Evolutionary conservation across 768 basidiomycete genomes (phyloP).

Genomic region (Nidula microcarpa): DNA sequence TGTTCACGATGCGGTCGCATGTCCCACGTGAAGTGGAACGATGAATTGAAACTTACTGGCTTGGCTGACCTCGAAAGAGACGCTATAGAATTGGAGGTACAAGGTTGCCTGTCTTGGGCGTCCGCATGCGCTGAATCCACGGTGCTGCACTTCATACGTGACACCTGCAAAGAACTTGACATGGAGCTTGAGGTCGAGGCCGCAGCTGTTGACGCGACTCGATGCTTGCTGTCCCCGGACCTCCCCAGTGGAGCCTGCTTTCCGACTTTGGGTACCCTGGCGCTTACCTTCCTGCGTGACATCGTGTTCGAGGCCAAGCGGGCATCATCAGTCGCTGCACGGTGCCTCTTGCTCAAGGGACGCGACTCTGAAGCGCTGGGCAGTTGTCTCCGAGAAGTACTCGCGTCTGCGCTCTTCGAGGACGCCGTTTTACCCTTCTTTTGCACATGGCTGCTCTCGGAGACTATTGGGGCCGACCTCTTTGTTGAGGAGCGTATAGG

Average conservation of each 20-base stretch:
- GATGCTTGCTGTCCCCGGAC: neutral
- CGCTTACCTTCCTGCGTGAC: neutral
- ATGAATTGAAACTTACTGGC: too few relatives aligned
- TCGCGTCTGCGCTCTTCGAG: neutral
- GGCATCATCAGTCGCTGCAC: neutral
- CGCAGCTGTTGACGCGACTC: neutral
- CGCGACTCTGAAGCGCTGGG: neutral
- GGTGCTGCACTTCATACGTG: too few relatives aligned
- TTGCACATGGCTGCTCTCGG: constrained; percentile 10
- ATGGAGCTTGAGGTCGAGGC: constrained; percentile 5
- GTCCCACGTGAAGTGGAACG: too few relatives aligned
- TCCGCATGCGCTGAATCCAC: too few relatives aligned
- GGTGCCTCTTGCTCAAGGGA: neutral
- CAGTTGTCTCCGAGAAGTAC: neutral
- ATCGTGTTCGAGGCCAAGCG: constrained; percentile 2
- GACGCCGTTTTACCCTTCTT: constrained; percentile 5
- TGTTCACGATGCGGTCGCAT: too few relatives aligned
- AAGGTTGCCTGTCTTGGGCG: too few relatives aligned
- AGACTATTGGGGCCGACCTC: constrained; percentile 32
- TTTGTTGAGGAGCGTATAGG: constrained; percentile 44
- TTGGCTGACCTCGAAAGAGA: too few relatives aligned
- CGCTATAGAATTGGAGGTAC: too few relatives aligned
- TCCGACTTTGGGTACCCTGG: neutral
- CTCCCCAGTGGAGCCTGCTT: constrained; percentile 10
- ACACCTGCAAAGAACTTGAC: neutral